Conservation (phyloP, 2,329 filamentous ascomycete species). For the Claviceps sp. region DNA sequence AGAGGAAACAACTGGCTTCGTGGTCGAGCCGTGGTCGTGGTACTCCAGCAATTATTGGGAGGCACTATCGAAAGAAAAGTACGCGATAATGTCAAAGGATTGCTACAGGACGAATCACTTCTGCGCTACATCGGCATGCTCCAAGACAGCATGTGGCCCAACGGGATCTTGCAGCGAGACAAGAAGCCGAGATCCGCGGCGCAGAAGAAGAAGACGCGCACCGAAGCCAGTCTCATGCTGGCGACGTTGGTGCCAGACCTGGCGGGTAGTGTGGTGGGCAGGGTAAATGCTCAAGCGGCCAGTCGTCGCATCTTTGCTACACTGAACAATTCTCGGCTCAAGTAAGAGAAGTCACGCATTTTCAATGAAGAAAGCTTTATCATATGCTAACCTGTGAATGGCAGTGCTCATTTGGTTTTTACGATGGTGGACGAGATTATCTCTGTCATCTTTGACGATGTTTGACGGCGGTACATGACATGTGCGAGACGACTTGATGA, state of each 20-base stretch:
- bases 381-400: background rate
- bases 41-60: constrained; percentile 87
- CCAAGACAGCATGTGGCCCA: constrained; percentile 72
- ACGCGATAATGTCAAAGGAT: constrained; percentile 62
- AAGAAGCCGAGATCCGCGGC: constrained; percentile 45
- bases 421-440: constrained; percentile 60
- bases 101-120: constrained; percentile 67
- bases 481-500: background rate
- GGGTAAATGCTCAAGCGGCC: constrained; percentile 80
- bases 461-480: background rate
- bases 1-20: constrained; percentile 94
- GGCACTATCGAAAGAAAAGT: constrained; percentile 95
- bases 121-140: constrained; percentile 61
- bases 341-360: constrained; percentile 41
- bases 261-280: constrained; percentile 83
- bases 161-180: constrained; percentile 40
- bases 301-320: constrained; percentile 81
- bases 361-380: background rate
- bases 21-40: constrained; percentile 87
- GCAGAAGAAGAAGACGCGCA: constrained; percentile 69
- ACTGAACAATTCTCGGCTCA: constrained; percentile 79
- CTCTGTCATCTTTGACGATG: constrained; percentile 45
- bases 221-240: constrained; percentile 79
- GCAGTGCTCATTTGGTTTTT: constrained; percentile 53
- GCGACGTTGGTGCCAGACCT: constrained; percentile 83